A percentile compares a stretch with the other conserved stretches of the same genome.
Conservation (phyloP, 805 yeast species). For the Saturnispora sekii region DNA sequence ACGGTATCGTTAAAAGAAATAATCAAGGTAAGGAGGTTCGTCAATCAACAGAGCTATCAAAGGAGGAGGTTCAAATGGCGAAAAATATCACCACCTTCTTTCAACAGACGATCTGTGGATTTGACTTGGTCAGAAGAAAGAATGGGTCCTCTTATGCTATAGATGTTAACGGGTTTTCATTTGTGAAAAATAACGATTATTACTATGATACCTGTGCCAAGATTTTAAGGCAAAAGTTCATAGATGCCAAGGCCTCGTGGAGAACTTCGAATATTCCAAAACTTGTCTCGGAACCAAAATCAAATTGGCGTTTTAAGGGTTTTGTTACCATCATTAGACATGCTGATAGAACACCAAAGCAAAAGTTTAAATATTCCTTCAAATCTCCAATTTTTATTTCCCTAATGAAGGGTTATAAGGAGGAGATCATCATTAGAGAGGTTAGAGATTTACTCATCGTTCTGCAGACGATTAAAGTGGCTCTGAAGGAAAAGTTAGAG, state of each 20-base stretch:
- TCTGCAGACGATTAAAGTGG: constrained; percentile 71
- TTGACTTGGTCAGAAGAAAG: constrained; percentile 75
- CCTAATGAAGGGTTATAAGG: constrained; percentile 84
- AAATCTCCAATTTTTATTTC: constrained; percentile 79
- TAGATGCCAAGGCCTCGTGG: constrained; percentile 46
- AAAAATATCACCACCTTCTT: constrained; percentile 62
- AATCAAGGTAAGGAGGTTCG: constrained; percentile 97
- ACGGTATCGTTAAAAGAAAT: constrained; percentile 93
- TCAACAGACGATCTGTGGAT: constrained; percentile 94
- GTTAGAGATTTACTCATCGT: constrained; percentile 80
- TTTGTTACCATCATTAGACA: constrained; percentile 86
- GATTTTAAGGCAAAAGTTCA: constrained; percentile 66
- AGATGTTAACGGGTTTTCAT: constrained; percentile 96
- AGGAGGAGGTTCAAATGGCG: constrained; percentile 76
- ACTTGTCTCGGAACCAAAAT: constrained; percentile 50
- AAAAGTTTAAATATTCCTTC: constrained; percentile 92
- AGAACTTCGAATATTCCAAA: constrained; percentile 30
- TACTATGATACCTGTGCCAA: constrained; percentile 80
- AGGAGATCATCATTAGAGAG: constrained; percentile 90
- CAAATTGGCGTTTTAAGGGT: constrained; percentile 96
- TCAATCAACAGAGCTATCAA: constrained; percentile 70
- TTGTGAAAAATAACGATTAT: constrained; percentile 82
- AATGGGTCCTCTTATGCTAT: constrained; percentile 84
- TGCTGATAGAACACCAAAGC: constrained; percentile 98
- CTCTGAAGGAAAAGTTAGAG: constrained; percentile 70